Percentiles rank a stretch among this genome's conserved stretches.
These are phyloP conservation scores for Quercus tomentella DNA, from an alignment of 331 rosid genomes.

Conservation along the genomic window DNA sequence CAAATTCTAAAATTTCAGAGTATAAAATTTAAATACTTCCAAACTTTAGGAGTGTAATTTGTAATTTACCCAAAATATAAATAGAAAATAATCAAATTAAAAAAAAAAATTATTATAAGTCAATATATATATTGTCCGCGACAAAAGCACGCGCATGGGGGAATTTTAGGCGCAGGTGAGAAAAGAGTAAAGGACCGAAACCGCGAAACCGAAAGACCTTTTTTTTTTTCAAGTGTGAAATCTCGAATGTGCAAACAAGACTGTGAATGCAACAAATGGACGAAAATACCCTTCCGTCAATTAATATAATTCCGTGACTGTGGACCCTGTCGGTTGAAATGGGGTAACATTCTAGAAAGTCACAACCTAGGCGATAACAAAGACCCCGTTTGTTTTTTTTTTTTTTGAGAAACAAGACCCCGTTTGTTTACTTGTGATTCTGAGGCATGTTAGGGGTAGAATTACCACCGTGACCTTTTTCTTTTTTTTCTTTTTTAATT, in stretches of 20 bases:
- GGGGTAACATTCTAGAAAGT: neutral
- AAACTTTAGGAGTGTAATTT: rapidly evolving
- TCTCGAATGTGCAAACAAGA: neutral
- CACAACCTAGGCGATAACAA: neutral
- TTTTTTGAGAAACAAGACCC: no score
- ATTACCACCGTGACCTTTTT: neutral
- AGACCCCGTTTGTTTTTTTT: neutral
- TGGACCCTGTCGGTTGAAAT: neutral
- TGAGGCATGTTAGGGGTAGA: neutral
- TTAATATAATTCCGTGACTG: neutral
- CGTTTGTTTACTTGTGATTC: neutral
- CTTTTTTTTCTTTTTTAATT: no score
- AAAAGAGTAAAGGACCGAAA: no score
- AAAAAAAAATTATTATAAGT: no score
- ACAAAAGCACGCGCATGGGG: neutral
- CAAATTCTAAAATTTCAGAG: no score
- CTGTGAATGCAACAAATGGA: neutral
- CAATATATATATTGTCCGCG: no score
- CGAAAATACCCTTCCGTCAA: neutral
- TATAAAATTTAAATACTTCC: no score
- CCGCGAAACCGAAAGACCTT: no score
- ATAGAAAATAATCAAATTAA: no score
- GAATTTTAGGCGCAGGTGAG: neutral
- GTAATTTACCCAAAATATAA: rapidly evolving
- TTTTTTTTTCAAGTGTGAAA: neutral